A percentile compares a stretch with the other conserved stretches of the same genome.
These are phyloP conservation scores for Talaromyces rugulosus DNA, from an alignment of 2,329 filamentous ascomycete species.

Conservation along the genomic window DNA sequence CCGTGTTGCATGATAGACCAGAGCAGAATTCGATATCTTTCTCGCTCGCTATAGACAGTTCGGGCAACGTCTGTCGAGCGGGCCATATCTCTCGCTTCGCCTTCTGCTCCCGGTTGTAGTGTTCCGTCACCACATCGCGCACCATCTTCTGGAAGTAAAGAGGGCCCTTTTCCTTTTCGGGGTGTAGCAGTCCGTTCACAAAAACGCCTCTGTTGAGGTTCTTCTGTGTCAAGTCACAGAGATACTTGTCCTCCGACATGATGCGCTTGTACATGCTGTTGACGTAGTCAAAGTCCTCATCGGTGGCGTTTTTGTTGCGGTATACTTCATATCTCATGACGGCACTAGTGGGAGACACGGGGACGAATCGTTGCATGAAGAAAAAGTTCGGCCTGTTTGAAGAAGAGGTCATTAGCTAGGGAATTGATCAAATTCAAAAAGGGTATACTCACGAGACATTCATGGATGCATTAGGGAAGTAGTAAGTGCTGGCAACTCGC, in stretches of 20 bases:
- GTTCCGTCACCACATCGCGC: conserved; percentile 45
- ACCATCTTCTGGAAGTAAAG: conserved; percentile 53
- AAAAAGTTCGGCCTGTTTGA: conserved; percentile 50
- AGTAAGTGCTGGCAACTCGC: conserved; percentile 30
- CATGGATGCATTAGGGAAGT: conserved; percentile 32
- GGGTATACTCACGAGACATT: conserved; percentile 25
- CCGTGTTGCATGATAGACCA: conserved; percentile 17
- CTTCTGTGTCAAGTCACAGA: conserved; percentile 56
- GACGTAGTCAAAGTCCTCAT: conserved; percentile 56
- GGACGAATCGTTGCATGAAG: conserved; percentile 61
- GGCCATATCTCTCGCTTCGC: conserved; percentile 51
- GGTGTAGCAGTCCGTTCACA: conserved; percentile 58
- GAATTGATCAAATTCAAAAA: not conserved
- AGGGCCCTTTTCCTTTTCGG: conserved; percentile 54
- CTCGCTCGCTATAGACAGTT: conserved; percentile 20
- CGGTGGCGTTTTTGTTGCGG: conserved; percentile 55
- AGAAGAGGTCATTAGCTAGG: not conserved
- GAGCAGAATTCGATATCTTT: conserved; percentile 30
- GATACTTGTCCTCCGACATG: conserved; percentile 60
- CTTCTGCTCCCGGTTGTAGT: conserved; percentile 43
- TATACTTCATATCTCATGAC: conserved; percentile 61
- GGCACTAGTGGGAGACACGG: conserved; percentile 47
- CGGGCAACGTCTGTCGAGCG: conserved; percentile 34
- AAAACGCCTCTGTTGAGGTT: conserved; percentile 59
- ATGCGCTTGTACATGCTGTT: conserved; percentile 59